phyloP scores from a whole-genome alignment of 495 filamentous ascomycete species.

The Tuber borchii region DNA sequence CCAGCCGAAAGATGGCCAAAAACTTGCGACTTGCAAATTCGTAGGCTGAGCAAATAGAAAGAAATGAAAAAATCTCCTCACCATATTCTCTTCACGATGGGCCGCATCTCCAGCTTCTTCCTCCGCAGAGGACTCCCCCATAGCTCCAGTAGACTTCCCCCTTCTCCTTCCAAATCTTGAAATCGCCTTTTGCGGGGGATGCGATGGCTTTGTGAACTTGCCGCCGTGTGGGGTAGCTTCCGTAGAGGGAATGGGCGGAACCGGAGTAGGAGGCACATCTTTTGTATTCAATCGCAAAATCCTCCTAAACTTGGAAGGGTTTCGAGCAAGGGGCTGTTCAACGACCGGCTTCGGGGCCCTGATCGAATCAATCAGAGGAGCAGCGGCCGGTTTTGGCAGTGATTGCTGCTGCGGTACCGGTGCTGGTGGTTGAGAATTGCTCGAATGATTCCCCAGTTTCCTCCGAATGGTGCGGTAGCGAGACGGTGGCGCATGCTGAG shows the following conservation, averaged over 20 bases:
- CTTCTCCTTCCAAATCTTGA: slow-evolving; percentile 18
- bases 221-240: slow-evolving; percentile 9
- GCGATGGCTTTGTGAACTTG: slow-evolving; percentile 12
- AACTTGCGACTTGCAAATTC: not conserved
- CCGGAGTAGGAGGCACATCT: slow-evolving; percentile 12
- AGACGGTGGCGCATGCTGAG: slow-evolving; percentile 28
- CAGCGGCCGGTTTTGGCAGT: slow-evolving; percentile 1
- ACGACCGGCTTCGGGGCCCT: slow-evolving; percentile 14
- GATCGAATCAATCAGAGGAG: not conserved
- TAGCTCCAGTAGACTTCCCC: slow-evolving; percentile 4
- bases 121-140: slow-evolving; percentile 16
- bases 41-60: not conserved
- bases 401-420: slow-evolving; percentile 6
- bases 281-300: slow-evolving; percentile 39
- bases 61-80: not conserved
- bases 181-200: slow-evolving; percentile 11
- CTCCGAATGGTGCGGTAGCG: slow-evolving; percentile 40
- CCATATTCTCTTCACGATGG: not conserved
- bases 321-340: slow-evolving; percentile 28
- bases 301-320: slow-evolving; percentile 35
- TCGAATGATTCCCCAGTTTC: slow-evolving; percentile 14
- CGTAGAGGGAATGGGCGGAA: slow-evolving; percentile 12
- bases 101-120: not conserved
- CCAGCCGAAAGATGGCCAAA: not conserved
- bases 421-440: slow-evolving; percentile 14